These are phyloP conservation scores for Isatis tinctoria DNA, from an alignment of 345 rosid genomes.

Conservation along the genomic window DNA sequence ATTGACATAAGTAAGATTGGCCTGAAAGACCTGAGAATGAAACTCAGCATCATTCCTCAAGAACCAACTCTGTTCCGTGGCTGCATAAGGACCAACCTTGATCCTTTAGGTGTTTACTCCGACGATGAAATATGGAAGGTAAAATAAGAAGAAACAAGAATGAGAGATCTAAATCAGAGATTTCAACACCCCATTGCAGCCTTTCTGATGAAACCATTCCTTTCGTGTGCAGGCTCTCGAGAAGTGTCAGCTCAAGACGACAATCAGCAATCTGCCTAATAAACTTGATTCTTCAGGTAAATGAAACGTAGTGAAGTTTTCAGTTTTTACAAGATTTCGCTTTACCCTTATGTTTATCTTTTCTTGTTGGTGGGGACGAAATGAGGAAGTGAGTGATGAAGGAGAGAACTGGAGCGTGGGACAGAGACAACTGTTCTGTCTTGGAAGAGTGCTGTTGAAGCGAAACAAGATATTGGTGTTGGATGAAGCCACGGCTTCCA, in stretches of 20 bases:
- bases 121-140: constrained; percentile 87
- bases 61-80: constrained; percentile 89
- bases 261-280: constrained; percentile 50
- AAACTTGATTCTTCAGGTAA: constrained; percentile 62
- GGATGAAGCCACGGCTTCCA: constrained; percentile 73
- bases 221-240: constrained; percentile 50
- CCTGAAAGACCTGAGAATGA: constrained; percentile 75
- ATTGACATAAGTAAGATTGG: constrained; percentile 76
- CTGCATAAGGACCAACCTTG: constrained; percentile 74
- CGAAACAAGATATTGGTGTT: constrained; percentile 61
- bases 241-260: constrained; percentile 69
- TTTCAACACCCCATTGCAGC: not conserved
- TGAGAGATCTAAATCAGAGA: not conserved
- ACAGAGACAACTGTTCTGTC: constrained; percentile 70
- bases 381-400: constrained; percentile 70
- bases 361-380: not conserved
- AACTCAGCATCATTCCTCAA: constrained; percentile 96
- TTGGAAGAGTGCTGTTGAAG: constrained; percentile 61
- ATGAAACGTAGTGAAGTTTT: too few species aligned
- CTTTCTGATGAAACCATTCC: not conserved
- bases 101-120: constrained; percentile 71
- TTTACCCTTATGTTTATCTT: too few species aligned
- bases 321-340: too few species aligned
- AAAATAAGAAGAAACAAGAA: not conserved
- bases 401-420: constrained; percentile 92